Base-by-base conservation (phyloP, 2,329 filamentous ascomycete species). In the Rhinocladiella similis region DNA sequence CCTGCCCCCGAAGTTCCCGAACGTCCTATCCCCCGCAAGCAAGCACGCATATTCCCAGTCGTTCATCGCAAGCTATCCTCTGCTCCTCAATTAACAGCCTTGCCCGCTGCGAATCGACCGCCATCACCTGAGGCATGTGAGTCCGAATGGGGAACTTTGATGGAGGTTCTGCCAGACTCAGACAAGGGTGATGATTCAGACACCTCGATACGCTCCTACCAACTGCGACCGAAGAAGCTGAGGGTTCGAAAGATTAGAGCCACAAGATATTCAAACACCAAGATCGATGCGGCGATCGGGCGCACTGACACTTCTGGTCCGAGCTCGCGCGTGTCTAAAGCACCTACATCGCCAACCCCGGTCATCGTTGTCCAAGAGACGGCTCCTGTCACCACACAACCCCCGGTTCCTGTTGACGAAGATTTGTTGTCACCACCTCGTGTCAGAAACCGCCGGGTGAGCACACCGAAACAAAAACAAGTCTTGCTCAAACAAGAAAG, bases 291-390 rank as follows among this genome's bases (percentile, higher is more conserved):
- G 29, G 25, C 41, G 14, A 20, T 42, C 14, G 53, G 52, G 53
- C 48, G 57, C 41, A 22, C 47, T 39, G 52, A 50, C 36, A 47
- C 45, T 27, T 9, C 12, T 47, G 49, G 59, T 56, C 55, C 52
- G 36, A 56, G 53, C 48, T 43, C 48, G 22, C 12, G 39, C 14
- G 39, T 50, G 12, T 48, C 53, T 14, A 38, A 53, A 22, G 55
- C 55, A 27, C 47, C 47, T n/a, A 56, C 52, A 45, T 43, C 55
- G 20, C 47, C 51, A 13, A 56, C 52, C 35, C 52, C 55, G 42
- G 46, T 29, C 45, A 58, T 58, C 50, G 55, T 61, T 50, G 55
- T 58, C 41, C 59, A 58, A 53, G 49, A 50, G 33, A 50, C 51
- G 36, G 16, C 43, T 6, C n/a, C 53, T 43, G 53, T 29, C 29